Evolutionary conservation across 2,329 filamentous ascomycete genomes (phyloP).

Genomic region (Colletotrichum salicis): DNA sequence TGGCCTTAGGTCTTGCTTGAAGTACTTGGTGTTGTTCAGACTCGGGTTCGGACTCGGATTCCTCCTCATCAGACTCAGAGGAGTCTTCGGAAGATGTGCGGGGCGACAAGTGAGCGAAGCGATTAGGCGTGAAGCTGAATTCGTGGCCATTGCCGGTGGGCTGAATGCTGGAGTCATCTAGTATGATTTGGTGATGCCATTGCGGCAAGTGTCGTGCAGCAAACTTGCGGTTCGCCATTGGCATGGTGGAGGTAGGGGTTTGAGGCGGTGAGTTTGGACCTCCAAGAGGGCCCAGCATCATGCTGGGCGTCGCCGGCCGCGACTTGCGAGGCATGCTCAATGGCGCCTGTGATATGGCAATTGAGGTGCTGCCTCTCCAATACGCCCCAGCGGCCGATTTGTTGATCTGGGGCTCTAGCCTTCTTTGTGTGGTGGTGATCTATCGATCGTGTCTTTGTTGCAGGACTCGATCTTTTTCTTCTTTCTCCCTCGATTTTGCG

Average conservation of each 20-base stretch:
- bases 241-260: constrained; percentile 54
- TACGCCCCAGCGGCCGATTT: not conserved
- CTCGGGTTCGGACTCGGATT: constrained; percentile 17
- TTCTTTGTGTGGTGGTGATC: constrained; percentile 17
- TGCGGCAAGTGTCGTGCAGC: constrained; percentile 45
- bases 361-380: not conserved
- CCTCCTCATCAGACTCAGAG: constrained; percentile 28
- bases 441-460: constrained; percentile 21
- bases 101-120: constrained; percentile 43
- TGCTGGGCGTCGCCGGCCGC: constrained; percentile 55
- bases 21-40: not conserved
- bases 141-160: constrained; percentile 55
- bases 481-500: constrained; percentile 20
- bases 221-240: constrained; percentile 47
- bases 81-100: constrained; percentile 45
- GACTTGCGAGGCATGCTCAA: constrained; percentile 46
- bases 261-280: constrained; percentile 60
- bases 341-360: not conserved
- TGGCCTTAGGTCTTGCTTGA: not conserved
- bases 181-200: constrained; percentile 44
- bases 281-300: constrained; percentile 47
- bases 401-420: not conserved
- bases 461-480: constrained; percentile 18
- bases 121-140: constrained; percentile 49
- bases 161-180: constrained; percentile 53